phyloP scores from a whole-genome alignment of 192 early-diverging fungal species.

The Dissophora globulifera region DNA sequence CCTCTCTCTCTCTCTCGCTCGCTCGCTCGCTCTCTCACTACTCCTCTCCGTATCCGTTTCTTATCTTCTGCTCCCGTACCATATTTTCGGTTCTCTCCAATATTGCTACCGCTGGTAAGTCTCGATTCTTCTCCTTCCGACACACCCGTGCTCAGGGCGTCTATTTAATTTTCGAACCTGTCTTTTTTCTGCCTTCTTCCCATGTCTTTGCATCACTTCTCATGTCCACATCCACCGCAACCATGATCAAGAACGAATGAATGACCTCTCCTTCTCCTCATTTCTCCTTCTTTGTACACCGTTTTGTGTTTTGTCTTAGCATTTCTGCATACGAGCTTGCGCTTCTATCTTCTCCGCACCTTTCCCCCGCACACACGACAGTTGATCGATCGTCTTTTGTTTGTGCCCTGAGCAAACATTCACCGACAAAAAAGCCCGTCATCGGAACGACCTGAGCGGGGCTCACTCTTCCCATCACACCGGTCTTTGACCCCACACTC shows the following conservation, averaged over 20 bases:
- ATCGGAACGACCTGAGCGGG: constrained; percentile 6
- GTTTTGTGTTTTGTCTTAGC: not conserved
- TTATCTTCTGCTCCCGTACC: not conserved
- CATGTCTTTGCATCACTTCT: too few relatives aligned
- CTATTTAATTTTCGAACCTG: too few relatives aligned
- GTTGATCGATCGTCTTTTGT: too few relatives aligned
- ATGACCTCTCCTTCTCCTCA: constrained; percentile 3
- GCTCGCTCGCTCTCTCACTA: not conserved
- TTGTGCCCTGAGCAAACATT: too few relatives aligned
- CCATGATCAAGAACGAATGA: too few relatives aligned
- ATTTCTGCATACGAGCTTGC: too few relatives aligned
- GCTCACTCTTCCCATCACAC: constrained; percentile 12
- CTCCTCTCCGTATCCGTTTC: not conserved
- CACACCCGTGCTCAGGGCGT: too few relatives aligned
- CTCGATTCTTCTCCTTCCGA: too few relatives aligned
- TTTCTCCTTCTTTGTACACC: not conserved
- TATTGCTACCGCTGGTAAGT: not conserved
- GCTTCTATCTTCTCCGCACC: too few relatives aligned
- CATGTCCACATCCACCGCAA: too few relatives aligned
- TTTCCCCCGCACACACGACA: not conserved
- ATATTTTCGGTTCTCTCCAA: not conserved
- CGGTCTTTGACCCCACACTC: constrained; percentile 1
- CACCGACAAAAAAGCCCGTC: too few relatives aligned
- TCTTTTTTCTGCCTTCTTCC: too few relatives aligned
- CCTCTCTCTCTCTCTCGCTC: not conserved